Base-by-base conservation (phyloP, 2,329 filamentous ascomycete genomes). In the Fusarium haematococcum region DNA sequence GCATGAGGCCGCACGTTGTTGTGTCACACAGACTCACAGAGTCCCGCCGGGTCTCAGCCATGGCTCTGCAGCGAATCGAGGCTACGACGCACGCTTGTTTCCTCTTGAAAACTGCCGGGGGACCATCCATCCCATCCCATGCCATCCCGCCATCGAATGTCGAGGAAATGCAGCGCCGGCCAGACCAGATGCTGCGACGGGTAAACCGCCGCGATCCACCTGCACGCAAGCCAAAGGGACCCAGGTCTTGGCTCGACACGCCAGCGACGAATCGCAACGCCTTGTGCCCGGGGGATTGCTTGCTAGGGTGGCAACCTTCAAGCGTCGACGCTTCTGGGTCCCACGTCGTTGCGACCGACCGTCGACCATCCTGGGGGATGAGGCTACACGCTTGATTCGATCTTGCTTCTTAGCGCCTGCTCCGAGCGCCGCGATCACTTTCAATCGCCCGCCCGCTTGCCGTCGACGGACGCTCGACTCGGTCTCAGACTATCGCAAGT, bases 1-100 rank as follows among this genome's bases (percentile, higher is more conserved):
- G 71, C 68, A 76, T 77, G 74, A 70, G 75, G 73, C 76, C 75
- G 76, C 68, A 75, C 63, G 67, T 74, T 68, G 56, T 70, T 75
- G 73, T 75, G 75, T 78, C 73, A 77, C 76, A 73, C 67, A 73
- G 64, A 62, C 69, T 65, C 58, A 41, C 61, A 63, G 64, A 52
- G 32, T 37, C 63, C 33, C 35, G 33, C 32, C 18, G 18, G 30
- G 52, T 58, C 59, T 65, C 71, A 58, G 52, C 60, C 54, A 63
- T 45, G 27, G 27, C 62, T 66, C 52, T 20, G 59, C 64, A 63
- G 30, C 65, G 68, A 59, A 69, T 69, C 41, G 48, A 43, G 65
- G 52, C 54, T 62, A 70, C 58, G 59, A 74, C 68, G 69, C 65
- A 67, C 39, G 41, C 67, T 64, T 63, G 52, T 48, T 69, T 43